A percentile compares a stretch with the other conserved stretches of the same genome.
These are phyloP conservation scores for Salix suchowensis DNA, from an alignment of 345 rosid species.

Conservation along the genomic window DNA sequence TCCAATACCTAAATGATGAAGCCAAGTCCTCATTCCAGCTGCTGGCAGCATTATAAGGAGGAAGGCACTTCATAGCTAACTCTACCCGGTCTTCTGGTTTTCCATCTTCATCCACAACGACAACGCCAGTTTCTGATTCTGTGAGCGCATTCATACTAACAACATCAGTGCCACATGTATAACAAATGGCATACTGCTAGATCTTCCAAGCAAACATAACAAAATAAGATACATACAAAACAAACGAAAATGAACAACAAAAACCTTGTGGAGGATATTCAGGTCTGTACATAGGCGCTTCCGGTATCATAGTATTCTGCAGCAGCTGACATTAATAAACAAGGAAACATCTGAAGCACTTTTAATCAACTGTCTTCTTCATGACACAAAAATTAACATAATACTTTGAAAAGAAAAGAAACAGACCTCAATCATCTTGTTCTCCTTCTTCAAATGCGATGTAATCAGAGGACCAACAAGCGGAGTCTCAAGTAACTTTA, in stretches of 20 bases:
- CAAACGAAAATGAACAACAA: background rate
- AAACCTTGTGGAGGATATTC: constrained; percentile 83
- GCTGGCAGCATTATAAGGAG: constrained; percentile 50
- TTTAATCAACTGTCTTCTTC: background rate
- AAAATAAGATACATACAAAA: too few relatives aligned
- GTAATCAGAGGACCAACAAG: constrained; percentile 53
- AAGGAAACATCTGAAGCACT: background rate
- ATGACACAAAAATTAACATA: background rate
- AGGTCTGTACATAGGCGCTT: constrained; percentile 80
- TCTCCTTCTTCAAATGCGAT: constrained; percentile 49
- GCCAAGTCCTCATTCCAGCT: constrained; percentile 29
- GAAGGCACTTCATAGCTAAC: constrained; percentile 66
- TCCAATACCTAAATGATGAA: constrained; percentile 66
- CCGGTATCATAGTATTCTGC: constrained; percentile 64
- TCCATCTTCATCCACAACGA: constrained; percentile 48
- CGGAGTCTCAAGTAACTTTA: constrained; percentile 54
- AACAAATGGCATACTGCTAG: too few relatives aligned
- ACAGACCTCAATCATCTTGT: constrained; percentile 55
- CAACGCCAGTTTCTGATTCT: constrained; percentile 57
- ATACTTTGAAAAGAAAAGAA: background rate
- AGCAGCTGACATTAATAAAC: constrained; percentile 41
- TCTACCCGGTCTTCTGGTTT: constrained; percentile 64
- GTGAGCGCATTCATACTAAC: constrained; percentile 18
- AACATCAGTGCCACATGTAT: background rate
- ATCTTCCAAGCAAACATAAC: too few relatives aligned